Conservation (phyloP, 169 alveolate species). For the Eimeria brunetti region DNA sequence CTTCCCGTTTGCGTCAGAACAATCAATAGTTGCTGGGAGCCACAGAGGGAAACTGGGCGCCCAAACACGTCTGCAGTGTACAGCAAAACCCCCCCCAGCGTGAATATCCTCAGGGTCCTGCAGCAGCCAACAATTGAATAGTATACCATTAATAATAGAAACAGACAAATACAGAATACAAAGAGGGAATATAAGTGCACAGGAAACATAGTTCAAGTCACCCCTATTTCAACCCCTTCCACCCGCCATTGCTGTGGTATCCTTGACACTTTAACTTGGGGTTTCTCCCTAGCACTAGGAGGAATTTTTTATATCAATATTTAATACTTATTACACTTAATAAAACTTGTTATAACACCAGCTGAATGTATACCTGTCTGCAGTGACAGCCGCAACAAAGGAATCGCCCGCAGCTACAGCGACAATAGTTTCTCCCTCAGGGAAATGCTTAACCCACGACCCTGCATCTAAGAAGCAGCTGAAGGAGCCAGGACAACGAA, state of each 20-base stretch:
- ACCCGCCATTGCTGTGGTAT: too few species aligned
- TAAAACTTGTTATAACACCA: too few species aligned
- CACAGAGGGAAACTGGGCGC: conserved; percentile 45
- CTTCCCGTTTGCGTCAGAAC: conserved; percentile 44
- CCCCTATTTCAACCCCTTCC: too few species aligned
- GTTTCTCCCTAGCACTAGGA: too few species aligned
- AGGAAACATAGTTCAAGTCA: too few species aligned
- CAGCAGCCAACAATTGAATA: neutral
- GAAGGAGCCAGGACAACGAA: neutral
- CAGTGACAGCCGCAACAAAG: conserved; percentile 72
- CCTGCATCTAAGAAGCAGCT: conserved; percentile 63
- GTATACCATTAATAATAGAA: neutral
- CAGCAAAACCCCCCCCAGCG: conserved; percentile 45
- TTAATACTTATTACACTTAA: too few species aligned
- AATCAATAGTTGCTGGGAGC: conserved; percentile 43
- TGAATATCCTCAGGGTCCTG: conserved; percentile 58
- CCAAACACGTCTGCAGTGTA: conserved; percentile 66
- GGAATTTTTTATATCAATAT: too few species aligned
- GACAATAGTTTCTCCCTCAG: conserved; percentile 64
- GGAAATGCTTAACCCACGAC: conserved; percentile 64
- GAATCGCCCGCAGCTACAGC: conserved; percentile 73
- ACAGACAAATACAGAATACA: too few species aligned
- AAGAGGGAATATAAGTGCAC: neutral
- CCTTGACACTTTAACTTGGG: too few species aligned
- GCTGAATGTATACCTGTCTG: conserved; percentile 1